phyloP scores from a whole-genome alignment of 345 rosid genomes.

The Salix exigua region DNA sequence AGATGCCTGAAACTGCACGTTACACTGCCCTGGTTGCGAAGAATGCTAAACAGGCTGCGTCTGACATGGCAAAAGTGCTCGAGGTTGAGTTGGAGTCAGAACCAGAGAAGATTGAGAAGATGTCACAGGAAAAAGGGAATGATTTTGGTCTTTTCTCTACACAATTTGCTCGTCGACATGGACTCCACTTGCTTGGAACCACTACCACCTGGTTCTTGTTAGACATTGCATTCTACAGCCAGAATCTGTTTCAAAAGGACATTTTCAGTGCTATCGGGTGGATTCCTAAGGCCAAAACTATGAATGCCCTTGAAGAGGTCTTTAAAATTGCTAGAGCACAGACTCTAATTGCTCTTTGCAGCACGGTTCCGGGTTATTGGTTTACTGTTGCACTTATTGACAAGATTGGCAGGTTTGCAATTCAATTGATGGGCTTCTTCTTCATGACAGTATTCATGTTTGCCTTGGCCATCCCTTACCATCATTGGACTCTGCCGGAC shows the following conservation, averaged over 20 bases:
- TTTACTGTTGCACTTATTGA: constrained; percentile 48
- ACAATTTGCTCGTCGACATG: constrained; percentile 45
- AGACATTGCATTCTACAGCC: constrained; percentile 73
- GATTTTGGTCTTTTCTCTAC: constrained; percentile 51
- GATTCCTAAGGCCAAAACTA: constrained; percentile 58
- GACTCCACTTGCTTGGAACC: constrained; percentile 62
- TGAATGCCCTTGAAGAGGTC: constrained; percentile 70
- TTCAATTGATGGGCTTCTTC: constrained; percentile 58
- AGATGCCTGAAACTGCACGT: constrained; percentile 87
- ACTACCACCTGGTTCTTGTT: constrained; percentile 63
- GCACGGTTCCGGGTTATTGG: constrained; percentile 79
- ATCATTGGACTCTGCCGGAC: constrained; percentile 52
- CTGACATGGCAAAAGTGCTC: constrained; percentile 73
- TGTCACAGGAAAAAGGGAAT: constrained; percentile 12
- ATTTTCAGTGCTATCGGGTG: constrained; percentile 66
- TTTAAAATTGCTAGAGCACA: constrained; percentile 56
- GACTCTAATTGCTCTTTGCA: constrained; percentile 57
- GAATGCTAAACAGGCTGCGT: constrained; percentile 57
- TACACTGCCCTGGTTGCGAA: constrained; percentile 68
- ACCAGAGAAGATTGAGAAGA: constrained; percentile 31
- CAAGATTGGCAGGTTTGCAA: constrained; percentile 39
- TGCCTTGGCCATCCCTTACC: constrained; percentile 59
- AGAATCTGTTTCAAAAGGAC: constrained; percentile 71
- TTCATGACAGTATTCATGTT: constrained; percentile 63
- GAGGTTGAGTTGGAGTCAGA: constrained; percentile 54